Conservation (phyloP, 192 early-diverging fungal genomes). For the Entrophospora sp. region DNA sequence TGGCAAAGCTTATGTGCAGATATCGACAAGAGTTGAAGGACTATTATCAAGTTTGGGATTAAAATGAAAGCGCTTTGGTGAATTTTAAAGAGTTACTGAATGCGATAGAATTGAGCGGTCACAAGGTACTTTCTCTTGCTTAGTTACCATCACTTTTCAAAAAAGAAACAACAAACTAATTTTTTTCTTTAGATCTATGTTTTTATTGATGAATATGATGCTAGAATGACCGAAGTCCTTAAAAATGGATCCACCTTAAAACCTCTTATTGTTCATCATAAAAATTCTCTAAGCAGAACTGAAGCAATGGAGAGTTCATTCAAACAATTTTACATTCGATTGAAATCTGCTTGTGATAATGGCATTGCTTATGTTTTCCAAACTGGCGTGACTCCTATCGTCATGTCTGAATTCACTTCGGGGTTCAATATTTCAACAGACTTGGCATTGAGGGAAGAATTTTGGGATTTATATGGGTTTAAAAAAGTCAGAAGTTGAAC, state of each 20-base stretch:
- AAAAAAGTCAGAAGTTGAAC: slow-evolving; percentile 1
- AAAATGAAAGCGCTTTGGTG: background rate
- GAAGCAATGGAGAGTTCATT: background rate
- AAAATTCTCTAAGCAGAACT: background rate
- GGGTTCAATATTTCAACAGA: slow-evolving; percentile 7
- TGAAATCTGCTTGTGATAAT: slow-evolving; percentile 9
- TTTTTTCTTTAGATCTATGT: slow-evolving; percentile 6
- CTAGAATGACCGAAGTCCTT: background rate
- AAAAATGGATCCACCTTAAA: background rate
- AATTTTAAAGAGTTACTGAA: slow-evolving; percentile 5
- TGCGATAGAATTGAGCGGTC: background rate
- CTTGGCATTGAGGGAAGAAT: background rate
- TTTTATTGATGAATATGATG: slow-evolving; percentile 7
- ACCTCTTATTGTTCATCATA: background rate
- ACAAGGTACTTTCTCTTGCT: slow-evolving; percentile 13
- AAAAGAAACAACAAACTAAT: slow-evolving; percentile 7
- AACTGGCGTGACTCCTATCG: slow-evolving; percentile 8
- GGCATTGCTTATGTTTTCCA: background rate
- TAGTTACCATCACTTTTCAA: background rate
- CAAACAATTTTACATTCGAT: slow-evolving; percentile 11
- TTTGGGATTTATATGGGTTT: slow-evolving; percentile 8
- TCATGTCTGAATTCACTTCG: slow-evolving; percentile 3
- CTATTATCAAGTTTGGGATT: background rate
- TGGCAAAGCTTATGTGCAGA: background rate
- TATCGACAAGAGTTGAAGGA: background rate